phyloP scores from a whole-genome alignment of 1,139 yeast species.

The Zygosaccharomyces pseudobailii region DNA sequence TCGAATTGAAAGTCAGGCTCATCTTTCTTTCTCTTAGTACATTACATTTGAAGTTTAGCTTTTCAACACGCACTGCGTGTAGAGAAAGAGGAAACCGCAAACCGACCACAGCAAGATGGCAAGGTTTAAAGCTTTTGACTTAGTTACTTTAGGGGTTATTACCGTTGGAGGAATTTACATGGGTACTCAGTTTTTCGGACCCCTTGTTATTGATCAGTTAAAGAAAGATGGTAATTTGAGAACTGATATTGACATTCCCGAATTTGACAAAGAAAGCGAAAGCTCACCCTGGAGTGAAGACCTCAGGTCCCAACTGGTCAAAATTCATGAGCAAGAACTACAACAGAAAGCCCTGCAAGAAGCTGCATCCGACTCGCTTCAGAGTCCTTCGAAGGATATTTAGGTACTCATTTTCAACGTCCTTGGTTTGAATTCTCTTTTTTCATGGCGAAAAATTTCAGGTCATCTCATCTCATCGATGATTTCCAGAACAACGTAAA shows the following conservation, averaged over 20 bases:
- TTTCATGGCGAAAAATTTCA: slow-evolving; percentile 3
- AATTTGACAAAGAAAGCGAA: slow-evolving; percentile 41
- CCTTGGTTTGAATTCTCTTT: neutral
- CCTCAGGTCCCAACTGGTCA: slow-evolving; percentile 15
- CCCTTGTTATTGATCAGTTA: slow-evolving; percentile 63
- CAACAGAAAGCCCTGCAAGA: neutral
- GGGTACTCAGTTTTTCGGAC: slow-evolving; percentile 68
- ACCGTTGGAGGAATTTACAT: slow-evolving; percentile 42
- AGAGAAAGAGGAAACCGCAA: slow-evolving; percentile 3
- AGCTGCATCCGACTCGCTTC: neutral
- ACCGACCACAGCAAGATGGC: slow-evolving; percentile 24
- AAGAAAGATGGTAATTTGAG: slow-evolving; percentile 64
- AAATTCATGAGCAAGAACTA: slow-evolving; percentile 15
- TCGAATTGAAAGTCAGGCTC: neutral
- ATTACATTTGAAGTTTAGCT: slow-evolving; percentile 3
- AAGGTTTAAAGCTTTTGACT: slow-evolving; percentile 36
- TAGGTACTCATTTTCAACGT: neutral
- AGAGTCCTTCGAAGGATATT: neutral
- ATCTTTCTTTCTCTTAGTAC: neutral
- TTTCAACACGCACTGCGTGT: slow-evolving; percentile 6
- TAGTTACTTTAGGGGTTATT: slow-evolving; percentile 35
- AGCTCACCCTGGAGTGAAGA: slow-evolving; percentile 32
- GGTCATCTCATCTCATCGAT: slow-evolving; percentile 15
- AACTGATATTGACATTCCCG: slow-evolving; percentile 50
- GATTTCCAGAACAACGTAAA: neutral